Conservation (phyloP, 345 rosid genomes). For the Citrus sp. region DNA sequence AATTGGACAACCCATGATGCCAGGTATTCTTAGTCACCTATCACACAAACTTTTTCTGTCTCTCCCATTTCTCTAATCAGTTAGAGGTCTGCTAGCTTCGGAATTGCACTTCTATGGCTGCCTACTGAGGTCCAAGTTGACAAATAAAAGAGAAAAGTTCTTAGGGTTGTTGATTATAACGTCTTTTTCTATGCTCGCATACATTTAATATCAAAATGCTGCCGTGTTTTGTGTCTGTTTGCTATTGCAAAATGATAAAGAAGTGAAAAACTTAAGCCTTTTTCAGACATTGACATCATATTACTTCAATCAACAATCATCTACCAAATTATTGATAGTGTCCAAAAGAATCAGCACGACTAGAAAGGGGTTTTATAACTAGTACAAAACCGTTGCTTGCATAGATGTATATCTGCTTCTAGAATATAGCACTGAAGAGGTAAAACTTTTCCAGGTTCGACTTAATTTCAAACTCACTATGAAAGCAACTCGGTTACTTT, state of each 20-base stretch:
- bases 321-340: background rate
- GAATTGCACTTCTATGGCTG: background rate
- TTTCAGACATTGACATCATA: background rate
- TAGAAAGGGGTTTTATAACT: background rate
- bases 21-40: slow-evolving; percentile 71
- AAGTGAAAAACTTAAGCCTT: background rate
- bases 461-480: background rate
- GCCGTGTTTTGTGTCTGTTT: background rate
- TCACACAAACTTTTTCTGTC: slow-evolving; percentile 52
- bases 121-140: background rate
- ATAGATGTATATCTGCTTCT: background rate
- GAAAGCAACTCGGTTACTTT: background rate
- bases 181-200: background rate
- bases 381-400: background rate
- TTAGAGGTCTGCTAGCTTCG: background rate
- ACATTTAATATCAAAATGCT: background rate
- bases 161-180: background rate
- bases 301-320: background rate
- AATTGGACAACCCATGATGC: slow-evolving; percentile 64
- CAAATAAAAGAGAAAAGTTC: background rate
- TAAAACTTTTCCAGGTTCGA: background rate
- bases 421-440: background rate
- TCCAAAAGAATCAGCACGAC: background rate
- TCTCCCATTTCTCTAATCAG: background rate
- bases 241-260: background rate